These are phyloP conservation scores for Tranzscheliella williamsii DNA, from an alignment of 1,284 basidiomycete species.

Conservation along the genomic window DNA sequence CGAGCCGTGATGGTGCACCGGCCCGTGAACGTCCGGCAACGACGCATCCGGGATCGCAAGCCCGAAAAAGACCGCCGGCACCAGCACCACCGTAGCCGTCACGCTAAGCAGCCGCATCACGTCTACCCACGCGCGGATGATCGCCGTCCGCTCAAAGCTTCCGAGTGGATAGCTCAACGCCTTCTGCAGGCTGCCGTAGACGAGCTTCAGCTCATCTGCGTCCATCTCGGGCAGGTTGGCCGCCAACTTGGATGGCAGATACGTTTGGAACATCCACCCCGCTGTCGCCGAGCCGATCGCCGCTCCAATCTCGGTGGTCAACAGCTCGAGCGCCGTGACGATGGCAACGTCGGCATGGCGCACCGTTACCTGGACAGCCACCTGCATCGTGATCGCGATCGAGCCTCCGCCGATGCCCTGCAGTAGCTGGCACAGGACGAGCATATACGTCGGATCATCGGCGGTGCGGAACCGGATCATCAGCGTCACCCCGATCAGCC, in stretches of 20 bases:
- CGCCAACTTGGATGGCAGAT: conserved; percentile 69
- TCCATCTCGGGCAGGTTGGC: conserved; percentile 64
- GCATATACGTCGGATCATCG: conserved; percentile 65
- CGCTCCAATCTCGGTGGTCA: conserved; percentile 78
- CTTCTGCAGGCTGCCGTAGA: conserved; percentile 55
- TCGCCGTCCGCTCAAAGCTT: conserved; percentile 47
- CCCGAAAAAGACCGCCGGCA: conserved; percentile 51
- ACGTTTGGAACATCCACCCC: conserved; percentile 67
- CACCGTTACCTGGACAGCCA: conserved; percentile 77
- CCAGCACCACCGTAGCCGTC: conserved; percentile 42
- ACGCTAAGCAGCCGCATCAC: conserved; percentile 56
- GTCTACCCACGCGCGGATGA: conserved; percentile 58
- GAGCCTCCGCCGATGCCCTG: conserved; percentile 80
- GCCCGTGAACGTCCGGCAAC: conserved; percentile 38
- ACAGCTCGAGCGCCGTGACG: conserved; percentile 77
- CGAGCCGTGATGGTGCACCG: conserved; percentile 4
- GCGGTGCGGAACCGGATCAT: conserved; percentile 67
- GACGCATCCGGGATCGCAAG: conserved; percentile 46
- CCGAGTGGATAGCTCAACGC: conserved; percentile 59
- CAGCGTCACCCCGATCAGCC: conserved; percentile 68
- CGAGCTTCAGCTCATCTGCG: conserved; percentile 40
- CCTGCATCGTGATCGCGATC: conserved; percentile 71
- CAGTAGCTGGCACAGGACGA: conserved; percentile 67
- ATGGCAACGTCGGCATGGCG: conserved; percentile 76
- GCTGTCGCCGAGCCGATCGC: conserved; percentile 71